Evolutionary conservation across 1,284 basidiomycete genomes (phyloP), one percentile per base, ranked within the genome.

Genomic region (Flammula alnicola): DNA sequence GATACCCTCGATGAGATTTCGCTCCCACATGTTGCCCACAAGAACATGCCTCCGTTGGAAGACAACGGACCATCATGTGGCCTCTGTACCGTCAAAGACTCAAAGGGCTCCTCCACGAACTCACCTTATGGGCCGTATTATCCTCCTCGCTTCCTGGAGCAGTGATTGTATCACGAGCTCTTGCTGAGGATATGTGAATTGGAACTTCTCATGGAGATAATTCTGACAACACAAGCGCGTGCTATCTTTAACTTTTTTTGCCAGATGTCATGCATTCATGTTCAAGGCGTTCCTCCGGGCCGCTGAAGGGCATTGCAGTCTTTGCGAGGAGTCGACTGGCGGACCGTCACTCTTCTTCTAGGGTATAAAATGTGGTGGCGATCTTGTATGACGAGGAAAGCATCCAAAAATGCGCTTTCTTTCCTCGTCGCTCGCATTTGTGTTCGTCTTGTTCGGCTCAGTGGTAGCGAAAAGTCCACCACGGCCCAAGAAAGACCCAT

Each of bases 401-500:
- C 8, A 17, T 10, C 19, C 10, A 20, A 51, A 53, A 41, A 56
- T 56, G 55, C 55, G 48, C 41, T 7, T 56, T 25, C 30, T 22
- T 16, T 51, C 39, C 11, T 19, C 38, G 29, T 47, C 46, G 14
- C 33, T 53, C 22, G 45, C 44, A 30, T 7, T 51, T 16, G 41
- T 26, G 10, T 27, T 29, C 27, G 20, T 51, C 25, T 14, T 37
- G 14, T 37, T 48, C 33, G 35, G 45, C n/a, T 53, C 47, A 32
- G 46, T 39, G n/a, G 37, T 30, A 4, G 47, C 54, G 9, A 37
- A 31, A 5, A 40, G 12, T 8, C 43, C 49, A 23, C 31, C 44
- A 22, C 37, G 10, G 3, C 51, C 51, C 19, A 19, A 26, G 16
- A 49, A 51, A 17, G 49, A 50, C 11, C 20, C 46, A 4, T 80